A percentile compares a stretch with the other conserved stretches of the same genome.
Evolutionary conservation across 2,329 filamentous ascomycete genomes (phyloP).

Genomic region (Bipolaris gigantea): DNA sequence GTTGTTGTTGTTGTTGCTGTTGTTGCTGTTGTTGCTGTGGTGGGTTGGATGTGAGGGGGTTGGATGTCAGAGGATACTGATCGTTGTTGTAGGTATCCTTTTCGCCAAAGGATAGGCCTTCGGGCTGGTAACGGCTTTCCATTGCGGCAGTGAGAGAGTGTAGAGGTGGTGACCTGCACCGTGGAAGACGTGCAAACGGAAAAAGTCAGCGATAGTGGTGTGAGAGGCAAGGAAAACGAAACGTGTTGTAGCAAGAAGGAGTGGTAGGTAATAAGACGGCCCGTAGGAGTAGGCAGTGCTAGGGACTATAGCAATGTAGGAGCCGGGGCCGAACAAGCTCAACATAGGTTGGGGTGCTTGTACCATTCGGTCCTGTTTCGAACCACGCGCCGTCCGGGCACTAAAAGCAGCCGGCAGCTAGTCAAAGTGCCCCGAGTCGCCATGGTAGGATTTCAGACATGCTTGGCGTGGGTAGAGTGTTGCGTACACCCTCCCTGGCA

Average conservation of each 20-base stretch:
- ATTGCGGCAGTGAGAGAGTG: conserved; percentile 26
- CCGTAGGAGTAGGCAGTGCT: conserved; percentile 19
- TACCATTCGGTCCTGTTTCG: conserved; percentile 33
- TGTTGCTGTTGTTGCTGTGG: conserved; percentile 9
- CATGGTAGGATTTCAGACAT: conserved; percentile 24
- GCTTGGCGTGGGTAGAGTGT: conserved; percentile 39
- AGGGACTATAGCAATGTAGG: conserved; percentile 28
- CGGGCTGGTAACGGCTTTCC: conserved; percentile 36
- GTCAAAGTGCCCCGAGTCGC: conserved; percentile 21
- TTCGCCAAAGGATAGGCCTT: conserved; percentile 31
- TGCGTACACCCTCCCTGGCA: conserved; percentile 35
- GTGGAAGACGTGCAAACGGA: conserved; percentile 20
- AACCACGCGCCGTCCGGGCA: conserved; percentile 26
- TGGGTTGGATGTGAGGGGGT: conserved; percentile 4
- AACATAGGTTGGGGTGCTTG: conserved; percentile 18
- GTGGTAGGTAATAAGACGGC: conserved; percentile 31
- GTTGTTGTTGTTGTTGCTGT: conserved; percentile 1
- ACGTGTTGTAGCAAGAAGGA: conserved; percentile 15
- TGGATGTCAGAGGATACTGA: conserved; percentile 19
- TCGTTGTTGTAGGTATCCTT: conserved; percentile 26
- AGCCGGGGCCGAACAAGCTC: conserved; percentile 26
- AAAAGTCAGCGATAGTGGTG: conserved; percentile 19
- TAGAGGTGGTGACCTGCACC: conserved; percentile 38
- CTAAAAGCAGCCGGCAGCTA: conserved; percentile 29
- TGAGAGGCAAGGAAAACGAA: conserved; percentile 18